Conservation (phyloP, 23 red algal species). For the Cyanidiococcus yangmingshanensis region DNA sequence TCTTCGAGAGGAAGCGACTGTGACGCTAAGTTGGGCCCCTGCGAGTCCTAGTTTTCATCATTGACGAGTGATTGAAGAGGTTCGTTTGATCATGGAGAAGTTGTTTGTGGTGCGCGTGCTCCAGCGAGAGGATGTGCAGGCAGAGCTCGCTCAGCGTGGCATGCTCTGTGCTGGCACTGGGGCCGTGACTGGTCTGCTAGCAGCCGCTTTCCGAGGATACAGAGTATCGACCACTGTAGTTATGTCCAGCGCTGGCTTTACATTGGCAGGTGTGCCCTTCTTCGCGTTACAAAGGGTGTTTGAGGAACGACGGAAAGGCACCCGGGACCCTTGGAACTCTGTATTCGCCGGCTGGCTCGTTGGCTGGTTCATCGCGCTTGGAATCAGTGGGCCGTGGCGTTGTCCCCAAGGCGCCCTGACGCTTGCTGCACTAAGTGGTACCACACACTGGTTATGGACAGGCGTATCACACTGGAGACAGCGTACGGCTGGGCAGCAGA, state of each 20-base stretch:
- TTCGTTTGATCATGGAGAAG: neutral
- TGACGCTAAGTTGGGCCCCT: no score
- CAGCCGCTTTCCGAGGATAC: neutral
- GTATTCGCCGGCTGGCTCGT: neutral
- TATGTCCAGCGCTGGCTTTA: neutral
- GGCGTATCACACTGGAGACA: neutral
- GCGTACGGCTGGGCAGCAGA: neutral
- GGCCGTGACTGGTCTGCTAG: neutral
- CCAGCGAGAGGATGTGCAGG: neutral
- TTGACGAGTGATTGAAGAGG: no score
- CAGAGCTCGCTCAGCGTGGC: neutral
- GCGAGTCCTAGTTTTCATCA: no score
- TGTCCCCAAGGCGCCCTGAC: slow-evolving; percentile 5
- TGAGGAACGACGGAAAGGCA: neutral
- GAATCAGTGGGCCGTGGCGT: neutral
- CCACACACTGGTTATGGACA: neutral
- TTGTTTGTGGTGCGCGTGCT: neutral
- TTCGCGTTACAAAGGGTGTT: neutral
- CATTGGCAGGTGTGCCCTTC: neutral
- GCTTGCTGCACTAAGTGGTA: neutral
- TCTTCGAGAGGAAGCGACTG: no score
- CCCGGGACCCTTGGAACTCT: slow-evolving; percentile 3
- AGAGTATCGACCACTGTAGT: neutral
- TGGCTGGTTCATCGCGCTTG: neutral
- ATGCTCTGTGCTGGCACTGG: neutral